A percentile compares a stretch with the other conserved stretches of the same genome.
Evolutionary conservation across 352 stramenopile genomes (phyloP).

Genomic region (Pythium plurisporium): DNA sequence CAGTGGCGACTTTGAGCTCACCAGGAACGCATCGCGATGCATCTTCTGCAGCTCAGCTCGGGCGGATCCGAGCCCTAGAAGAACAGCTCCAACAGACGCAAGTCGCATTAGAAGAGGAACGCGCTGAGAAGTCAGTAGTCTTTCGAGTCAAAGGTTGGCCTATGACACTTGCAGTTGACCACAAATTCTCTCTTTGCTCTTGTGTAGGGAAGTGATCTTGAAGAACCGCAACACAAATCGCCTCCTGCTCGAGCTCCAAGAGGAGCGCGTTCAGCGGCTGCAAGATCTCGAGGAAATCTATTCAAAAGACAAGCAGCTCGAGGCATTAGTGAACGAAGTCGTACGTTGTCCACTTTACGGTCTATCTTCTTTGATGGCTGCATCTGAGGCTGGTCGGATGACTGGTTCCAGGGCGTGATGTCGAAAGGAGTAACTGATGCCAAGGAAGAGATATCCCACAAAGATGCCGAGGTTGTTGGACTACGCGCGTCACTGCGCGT

Average conservation of each 20-base stretch:
- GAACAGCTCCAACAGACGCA: constrained; percentile 63
- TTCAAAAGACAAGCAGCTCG: constrained; percentile 69
- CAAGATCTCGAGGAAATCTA: constrained; percentile 82
- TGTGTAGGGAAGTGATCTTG: constrained; percentile 47
- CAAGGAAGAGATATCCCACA: constrained; percentile 61
- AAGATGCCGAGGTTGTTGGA: constrained; percentile 61
- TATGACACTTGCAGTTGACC: no score
- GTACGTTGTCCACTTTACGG: no score
- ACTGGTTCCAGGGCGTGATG: constrained; percentile 30
- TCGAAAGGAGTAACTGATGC: constrained; percentile 36
- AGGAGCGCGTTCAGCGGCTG: constrained; percentile 72
- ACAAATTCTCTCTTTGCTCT: not conserved
- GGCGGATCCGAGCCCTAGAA: constrained; percentile 57
- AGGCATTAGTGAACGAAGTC: constrained; percentile 52
- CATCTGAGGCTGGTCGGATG: not conserved
- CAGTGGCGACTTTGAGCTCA: not conserved
- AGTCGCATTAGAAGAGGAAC: constrained; percentile 60
- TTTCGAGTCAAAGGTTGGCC: no score
- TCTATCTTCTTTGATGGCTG: no score
- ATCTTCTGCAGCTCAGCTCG: constrained; percentile 45
- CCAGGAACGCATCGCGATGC: not conserved
- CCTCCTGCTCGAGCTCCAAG: constrained; percentile 60
- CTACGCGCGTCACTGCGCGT: constrained; percentile 57
- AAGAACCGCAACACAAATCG: constrained; percentile 68
- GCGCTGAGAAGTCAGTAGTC: constrained; percentile 50